phyloP scores from a whole-genome alignment of 306 rosid species.

The Dryas drummondii region DNA sequence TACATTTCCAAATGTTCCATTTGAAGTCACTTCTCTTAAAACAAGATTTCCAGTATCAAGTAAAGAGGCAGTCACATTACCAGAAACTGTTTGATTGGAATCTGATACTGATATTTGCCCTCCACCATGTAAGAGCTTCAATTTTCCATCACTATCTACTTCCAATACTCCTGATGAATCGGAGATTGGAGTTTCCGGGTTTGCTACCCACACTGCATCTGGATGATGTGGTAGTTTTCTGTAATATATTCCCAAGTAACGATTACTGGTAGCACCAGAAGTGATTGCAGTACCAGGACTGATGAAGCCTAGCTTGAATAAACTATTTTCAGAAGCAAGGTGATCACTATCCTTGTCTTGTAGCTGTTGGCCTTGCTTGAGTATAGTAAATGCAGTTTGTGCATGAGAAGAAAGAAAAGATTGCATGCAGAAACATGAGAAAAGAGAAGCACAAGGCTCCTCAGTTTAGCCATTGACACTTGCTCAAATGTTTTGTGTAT shows the following conservation, averaged over 20 bases:
- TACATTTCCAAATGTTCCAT: conserved; percentile 12
- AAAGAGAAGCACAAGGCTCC: not conserved
- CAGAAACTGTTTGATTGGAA: conserved; percentile 2
- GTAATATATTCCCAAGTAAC: conserved; percentile 31
- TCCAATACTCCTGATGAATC: conserved; percentile 17
- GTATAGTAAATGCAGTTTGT: not conserved
- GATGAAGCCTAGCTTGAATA: conserved; percentile 26
- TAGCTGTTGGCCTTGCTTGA: conserved; percentile 27
- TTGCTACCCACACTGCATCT: conserved; percentile 30
- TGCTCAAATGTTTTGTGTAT: no score
- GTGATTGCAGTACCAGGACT: conserved; percentile 19
- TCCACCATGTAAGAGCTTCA: conserved; percentile 20
- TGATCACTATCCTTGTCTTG: not conserved
- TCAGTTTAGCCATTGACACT: not conserved
- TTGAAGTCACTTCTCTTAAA: not conserved
- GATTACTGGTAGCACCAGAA: not conserved
- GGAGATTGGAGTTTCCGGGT: conserved; percentile 10
- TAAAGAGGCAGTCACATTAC: conserved; percentile 26
- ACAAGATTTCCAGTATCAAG: conserved; percentile 22
- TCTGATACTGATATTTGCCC: conserved; percentile 15
- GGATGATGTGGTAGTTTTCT: conserved; percentile 25
- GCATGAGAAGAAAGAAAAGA: not conserved
- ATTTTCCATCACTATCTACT: conserved; percentile 11
- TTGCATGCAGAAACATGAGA: conserved; percentile 1
- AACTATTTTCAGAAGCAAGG: conserved; percentile 17